Evolutionary conservation across 1,284 basidiomycete genomes (phyloP).

Genomic region (Somion occarium): DNA sequence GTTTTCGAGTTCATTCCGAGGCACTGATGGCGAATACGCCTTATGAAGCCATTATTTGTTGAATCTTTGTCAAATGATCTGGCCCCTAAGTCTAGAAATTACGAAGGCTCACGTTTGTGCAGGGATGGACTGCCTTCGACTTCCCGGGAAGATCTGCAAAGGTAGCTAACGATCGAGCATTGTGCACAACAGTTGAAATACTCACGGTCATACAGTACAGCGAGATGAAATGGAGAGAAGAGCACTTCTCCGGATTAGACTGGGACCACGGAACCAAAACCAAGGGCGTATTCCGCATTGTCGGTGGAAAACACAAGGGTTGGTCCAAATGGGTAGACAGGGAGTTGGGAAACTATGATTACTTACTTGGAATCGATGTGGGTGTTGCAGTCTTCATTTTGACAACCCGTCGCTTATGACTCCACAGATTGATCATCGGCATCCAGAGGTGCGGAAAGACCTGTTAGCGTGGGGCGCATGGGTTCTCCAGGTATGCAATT

Average conservation of each 20-base stretch:
- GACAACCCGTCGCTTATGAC: conserved; percentile 5
- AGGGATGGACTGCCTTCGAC: conserved; percentile 87
- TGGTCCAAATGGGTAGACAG: conserved; percentile 69
- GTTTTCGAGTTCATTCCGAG: too few relatives aligned
- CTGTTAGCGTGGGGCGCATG: conserved; percentile 64
- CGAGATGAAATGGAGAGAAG: conserved; percentile 58
- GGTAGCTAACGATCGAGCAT: conserved; percentile 31
- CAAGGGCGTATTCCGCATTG: conserved; percentile 60
- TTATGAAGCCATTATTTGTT: too few relatives aligned
- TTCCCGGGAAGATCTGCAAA: conserved; percentile 77
- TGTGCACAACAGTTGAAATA: background rate
- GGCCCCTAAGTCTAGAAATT: background rate
- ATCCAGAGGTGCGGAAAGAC: conserved; percentile 74
- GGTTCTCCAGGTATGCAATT: conserved; percentile 54
- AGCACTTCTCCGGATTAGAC: conserved; percentile 80
- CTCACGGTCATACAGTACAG: conserved; percentile 50
- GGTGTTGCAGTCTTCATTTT: conserved; percentile 18
- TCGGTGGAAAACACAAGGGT: conserved; percentile 49
- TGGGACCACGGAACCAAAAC: conserved; percentile 73
- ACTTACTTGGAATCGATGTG: conserved; percentile 71
- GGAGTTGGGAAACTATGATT: conserved; percentile 77
- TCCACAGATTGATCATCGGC: conserved; percentile 75
- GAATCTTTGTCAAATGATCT: too few relatives aligned
- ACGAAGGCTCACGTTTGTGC: conserved; percentile 1
- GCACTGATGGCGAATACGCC: too few relatives aligned